phyloP scores from a whole-genome alignment of 352 stramenopile species.

The Pythium sp. region DNA sequence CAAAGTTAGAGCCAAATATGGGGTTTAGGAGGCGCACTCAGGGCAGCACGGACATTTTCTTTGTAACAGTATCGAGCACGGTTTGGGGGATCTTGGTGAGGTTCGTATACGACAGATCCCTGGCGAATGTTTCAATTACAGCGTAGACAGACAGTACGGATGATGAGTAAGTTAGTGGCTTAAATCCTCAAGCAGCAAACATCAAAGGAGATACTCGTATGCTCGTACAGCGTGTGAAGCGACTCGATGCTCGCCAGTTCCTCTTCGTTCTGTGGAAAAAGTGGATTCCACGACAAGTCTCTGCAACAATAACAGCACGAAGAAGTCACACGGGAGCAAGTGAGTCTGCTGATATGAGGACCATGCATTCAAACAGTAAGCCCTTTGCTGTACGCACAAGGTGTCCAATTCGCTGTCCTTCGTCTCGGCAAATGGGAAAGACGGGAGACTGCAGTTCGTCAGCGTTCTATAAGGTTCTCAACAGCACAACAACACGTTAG shows the following conservation, averaged over 20 bases:
- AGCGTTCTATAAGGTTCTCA: neutral
- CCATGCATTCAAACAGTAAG: too few species aligned
- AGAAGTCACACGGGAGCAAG: too few species aligned
- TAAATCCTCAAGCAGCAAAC: neutral
- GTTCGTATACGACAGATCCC: slow-evolving; percentile 11
- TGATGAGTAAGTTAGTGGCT: neutral
- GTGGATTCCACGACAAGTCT: slow-evolving; percentile 10
- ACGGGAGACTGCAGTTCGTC: slow-evolving; percentile 12
- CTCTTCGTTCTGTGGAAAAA: slow-evolving; percentile 4
- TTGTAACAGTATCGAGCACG: neutral
- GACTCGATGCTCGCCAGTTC: slow-evolving; percentile 1
- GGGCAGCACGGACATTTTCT: neutral
- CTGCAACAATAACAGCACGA: neutral
- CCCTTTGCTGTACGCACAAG: neutral
- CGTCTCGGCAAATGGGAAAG: slow-evolving; percentile 8
- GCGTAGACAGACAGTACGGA: neutral
- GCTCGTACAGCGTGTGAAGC: slow-evolving; percentile 1
- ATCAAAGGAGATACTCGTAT: neutral
- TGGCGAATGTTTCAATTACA: neutral
- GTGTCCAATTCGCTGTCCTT: neutral
- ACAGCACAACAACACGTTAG: neutral
- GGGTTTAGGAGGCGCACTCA: neutral
- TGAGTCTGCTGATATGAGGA: too few species aligned
- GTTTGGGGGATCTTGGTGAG: slow-evolving; percentile 2
- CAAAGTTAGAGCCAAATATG: neutral